These are phyloP conservation scores for Stephanodiscus triporus DNA, from an alignment of 108 stramenopile genomes.

Conservation along the genomic window DNA sequence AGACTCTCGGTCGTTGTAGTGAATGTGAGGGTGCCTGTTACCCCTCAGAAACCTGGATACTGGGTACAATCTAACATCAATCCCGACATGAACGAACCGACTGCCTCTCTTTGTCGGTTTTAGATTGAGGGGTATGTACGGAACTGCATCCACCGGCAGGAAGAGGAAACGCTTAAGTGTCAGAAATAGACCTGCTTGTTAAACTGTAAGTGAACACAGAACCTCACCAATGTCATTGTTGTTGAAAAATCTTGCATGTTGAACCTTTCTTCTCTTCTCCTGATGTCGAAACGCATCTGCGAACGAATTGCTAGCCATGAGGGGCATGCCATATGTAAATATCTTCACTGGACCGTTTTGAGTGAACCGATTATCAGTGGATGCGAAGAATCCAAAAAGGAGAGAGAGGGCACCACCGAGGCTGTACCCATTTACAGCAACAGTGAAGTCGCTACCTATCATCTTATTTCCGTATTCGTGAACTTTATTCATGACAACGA, in stretches of 20 bases:
- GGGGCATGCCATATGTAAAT: constrained; percentile 67
- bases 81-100: constrained; percentile 55
- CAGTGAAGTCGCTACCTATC: constrained; percentile 59
- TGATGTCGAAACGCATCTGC: constrained; percentile 65
- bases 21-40: constrained; percentile 32
- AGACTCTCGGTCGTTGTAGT: constrained; percentile 33
- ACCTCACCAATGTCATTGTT: constrained; percentile 51
- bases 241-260: constrained; percentile 60
- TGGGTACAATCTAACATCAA: constrained; percentile 56
- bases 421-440: constrained; percentile 63
- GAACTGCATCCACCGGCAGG: constrained; percentile 26
- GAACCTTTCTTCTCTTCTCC: constrained; percentile 54
- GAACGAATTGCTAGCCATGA: constrained; percentile 56
- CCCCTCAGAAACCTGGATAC: constrained; percentile 20
- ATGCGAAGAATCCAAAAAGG: constrained; percentile 68
- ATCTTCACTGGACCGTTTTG: constrained; percentile 64
- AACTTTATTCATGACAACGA: constrained; percentile 35
- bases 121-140: constrained; percentile 54
- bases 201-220: background rate
- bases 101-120: constrained; percentile 48
- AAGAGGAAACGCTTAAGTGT: background rate
- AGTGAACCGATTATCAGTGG: constrained; percentile 70
- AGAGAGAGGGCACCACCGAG: constrained; percentile 66
- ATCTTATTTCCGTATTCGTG: constrained; percentile 59
- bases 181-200: constrained; percentile 8